These are phyloP conservation scores for Candida gorgasii DNA, from an alignment of 805 yeast genomes.

Conservation along the genomic window DNA sequence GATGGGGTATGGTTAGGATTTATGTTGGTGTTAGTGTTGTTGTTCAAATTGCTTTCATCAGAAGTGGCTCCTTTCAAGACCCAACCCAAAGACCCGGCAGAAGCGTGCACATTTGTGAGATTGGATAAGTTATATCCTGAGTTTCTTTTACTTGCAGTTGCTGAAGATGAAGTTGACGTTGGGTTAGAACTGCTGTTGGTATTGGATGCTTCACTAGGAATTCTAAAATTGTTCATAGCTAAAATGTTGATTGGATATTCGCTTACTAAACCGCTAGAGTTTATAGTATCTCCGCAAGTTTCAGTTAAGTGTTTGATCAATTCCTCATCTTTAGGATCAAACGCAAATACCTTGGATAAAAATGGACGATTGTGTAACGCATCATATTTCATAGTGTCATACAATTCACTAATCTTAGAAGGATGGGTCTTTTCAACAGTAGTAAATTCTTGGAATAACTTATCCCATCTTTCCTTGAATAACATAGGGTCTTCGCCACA, in stretches of 20 bases:
- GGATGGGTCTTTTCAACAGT: conserved; percentile 97
- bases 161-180: conserved; percentile 13
- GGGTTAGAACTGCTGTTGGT: neutral
- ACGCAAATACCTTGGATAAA: conserved; percentile 77
- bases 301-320: conserved; percentile 38
- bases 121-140: conserved; percentile 24
- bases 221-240: conserved; percentile 75
- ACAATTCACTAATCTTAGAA: conserved; percentile 90
- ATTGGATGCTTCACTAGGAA: conserved; percentile 40
- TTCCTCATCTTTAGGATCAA: conserved; percentile 46
- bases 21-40: conserved; percentile 21
- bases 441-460: conserved; percentile 86
- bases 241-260: conserved; percentile 72
- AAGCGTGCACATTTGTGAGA: conserved; percentile 25
- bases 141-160: conserved; percentile 22
- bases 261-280: conserved; percentile 59
- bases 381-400: conserved; percentile 98
- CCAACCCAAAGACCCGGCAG: conserved; percentile 76
- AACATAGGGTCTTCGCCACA: conserved; percentile 92
- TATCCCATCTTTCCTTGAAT: conserved; percentile 97
- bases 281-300: conserved; percentile 43
- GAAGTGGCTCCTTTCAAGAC: conserved; percentile 50
- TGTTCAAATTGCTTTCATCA: conserved; percentile 19
- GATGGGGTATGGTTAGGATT: conserved; percentile 16
- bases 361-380: conserved; percentile 94